Evolutionary conservation across 345 rosid species (phyloP).

Genomic region (Eucalyptus regnans): DNA sequence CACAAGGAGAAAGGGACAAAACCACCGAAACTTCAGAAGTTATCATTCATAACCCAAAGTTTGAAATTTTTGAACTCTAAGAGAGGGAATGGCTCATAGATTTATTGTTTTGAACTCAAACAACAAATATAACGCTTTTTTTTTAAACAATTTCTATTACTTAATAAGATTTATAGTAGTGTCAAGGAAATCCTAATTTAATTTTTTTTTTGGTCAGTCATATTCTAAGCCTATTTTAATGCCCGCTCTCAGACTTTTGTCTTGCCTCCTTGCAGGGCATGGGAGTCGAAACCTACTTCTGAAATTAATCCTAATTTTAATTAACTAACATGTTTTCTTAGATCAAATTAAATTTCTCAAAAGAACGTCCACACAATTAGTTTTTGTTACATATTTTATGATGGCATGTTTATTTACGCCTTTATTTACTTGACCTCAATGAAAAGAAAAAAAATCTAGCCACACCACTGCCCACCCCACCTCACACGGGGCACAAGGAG

Average conservation of each 20-base stretch:
- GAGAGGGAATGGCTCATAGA: not conserved
- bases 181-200: not conserved
- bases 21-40: not conserved
- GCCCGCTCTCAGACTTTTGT: too few species aligned
- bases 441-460: not conserved
- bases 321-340: not conserved
- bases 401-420: not conserved
- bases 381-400: not conserved
- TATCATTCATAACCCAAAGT: not conserved
- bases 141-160: not conserved
- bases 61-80: not conserved
- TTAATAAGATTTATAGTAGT: not conserved
- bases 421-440: not conserved
- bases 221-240: too few species aligned
- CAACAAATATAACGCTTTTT: not conserved
- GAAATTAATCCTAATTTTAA: not conserved
- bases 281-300: too few species aligned
- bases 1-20: not conserved
- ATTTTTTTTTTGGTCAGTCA: too few species aligned
- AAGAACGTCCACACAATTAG: accelerated
- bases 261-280: too few species aligned
- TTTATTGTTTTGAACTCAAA: not conserved
- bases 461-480: accelerated
- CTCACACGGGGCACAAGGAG: not conserved
- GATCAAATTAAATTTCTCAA: not conserved